Evolutionary conservation across 257 asterid genomes (phyloP), one percentile per base, ranked within the genome.

Genomic region (Datura wrightii): DNA sequence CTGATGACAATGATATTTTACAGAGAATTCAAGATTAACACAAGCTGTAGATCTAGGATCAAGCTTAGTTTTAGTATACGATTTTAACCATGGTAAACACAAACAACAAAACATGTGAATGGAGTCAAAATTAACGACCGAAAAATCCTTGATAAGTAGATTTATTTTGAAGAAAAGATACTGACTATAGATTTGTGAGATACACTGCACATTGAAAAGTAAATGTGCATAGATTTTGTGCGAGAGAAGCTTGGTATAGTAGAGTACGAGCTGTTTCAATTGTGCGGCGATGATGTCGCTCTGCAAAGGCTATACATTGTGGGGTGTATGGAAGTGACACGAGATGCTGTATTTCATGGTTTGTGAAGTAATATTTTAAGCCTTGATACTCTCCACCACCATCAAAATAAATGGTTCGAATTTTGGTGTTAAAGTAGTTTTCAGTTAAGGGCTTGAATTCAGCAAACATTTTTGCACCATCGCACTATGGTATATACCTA

Each of bases 361-460:
- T 13, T 10, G 56, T 6, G 10, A 62, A 59, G 9, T 10, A 6
- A 6, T 41, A 36, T 59, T 59, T 36, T 9, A 81, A 18, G 2
- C 76, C 84, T 59, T 62, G 53, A 18, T 36, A 55, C 36, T 80
- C 71, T 15, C 31, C 56, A 11, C 55, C 55, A n/a, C 71, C 56
- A 54, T 80, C 55, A 16, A 41, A 55, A 41, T 80, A 58, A 41
- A 80, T 59, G 4, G 54, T 80, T 5, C 5, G 14, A 13, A 16
- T 80, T 24, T 56, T 56, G 6, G 63, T 56, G 18, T 34, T 13
- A n/a, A 55, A 80, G 62, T 55, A 24, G 14, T 31, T 55, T 58
- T 80, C 83, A 6, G 39, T 55, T 66, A 80, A 46, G 37, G 53
- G 19, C 13, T 80, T 80, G 19, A 80, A 80, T 14, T 80, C 42